Base-by-base conservation (phyloP, 306 rosid species). In the Quercus suber region DNA sequence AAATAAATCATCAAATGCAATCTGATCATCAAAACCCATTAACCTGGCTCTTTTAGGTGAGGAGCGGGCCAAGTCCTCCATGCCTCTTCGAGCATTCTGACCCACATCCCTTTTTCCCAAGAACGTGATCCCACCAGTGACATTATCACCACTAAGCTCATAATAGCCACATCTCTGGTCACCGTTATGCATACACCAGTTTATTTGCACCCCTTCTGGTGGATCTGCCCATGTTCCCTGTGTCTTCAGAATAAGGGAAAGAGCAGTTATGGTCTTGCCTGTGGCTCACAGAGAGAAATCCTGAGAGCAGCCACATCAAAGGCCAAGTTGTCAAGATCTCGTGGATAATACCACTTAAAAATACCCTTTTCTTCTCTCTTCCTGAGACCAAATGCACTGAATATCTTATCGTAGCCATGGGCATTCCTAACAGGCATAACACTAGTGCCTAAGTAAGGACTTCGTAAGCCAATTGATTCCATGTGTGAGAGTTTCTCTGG, bases 241-340 rank as follows among this genome's bases (percentile, higher is more conserved):
- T 11, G 98, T 89, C 92, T 95, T 95, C 82, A 91, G 65, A 78
- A 92, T 89, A 63, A 95, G 96, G 71, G 99, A 90, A 70, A 95
- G 94, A 63, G 97, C n/a, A n/a, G n/a, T n/a, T n/a, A n/a, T n/a
- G n/a, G n/a, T n/a, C n/a, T n/a, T n/a, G n/a, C n/a, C n/a, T n/a
- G n/a, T n/a, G n/a, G n/a, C n/a, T n/a, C n/a, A n/a, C n/a, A n/a
- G n/a, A n/a, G n/a, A n/a, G n/a, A n/a, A n/a, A n/a, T n/a, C n/a
- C n/a, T n/a, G n/a, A n/a, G n/a, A n/a, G n/a, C n/a, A n/a, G n/a
- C n/a, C n/a, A n/a, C n/a, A n/a, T n/a, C n/a, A n/a, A n/a, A n/a
- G n/a, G n/a, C n/a, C n/a, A n/a, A n/a, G n/a, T n/a, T n/a, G n/a
- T n/a, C n/a, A n/a, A n/a, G n/a, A n/a, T n/a, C n/a, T n/a, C n/a